Conservation (phyloP, 805 yeast genomes). For the Pichia insulana region DNA sequence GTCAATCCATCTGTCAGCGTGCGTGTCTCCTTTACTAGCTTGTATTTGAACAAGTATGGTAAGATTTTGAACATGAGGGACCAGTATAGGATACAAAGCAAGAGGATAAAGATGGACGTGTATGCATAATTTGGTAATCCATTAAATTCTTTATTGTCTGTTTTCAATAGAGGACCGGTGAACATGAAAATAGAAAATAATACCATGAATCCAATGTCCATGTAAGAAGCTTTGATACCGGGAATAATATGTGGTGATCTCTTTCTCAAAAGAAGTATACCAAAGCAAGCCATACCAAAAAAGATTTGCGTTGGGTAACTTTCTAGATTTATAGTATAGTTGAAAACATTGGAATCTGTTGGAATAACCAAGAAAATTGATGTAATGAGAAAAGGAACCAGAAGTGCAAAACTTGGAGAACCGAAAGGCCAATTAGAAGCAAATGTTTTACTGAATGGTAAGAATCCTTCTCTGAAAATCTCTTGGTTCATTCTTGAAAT, state of each 20-base stretch:
- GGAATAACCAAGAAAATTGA: slow-evolving; percentile 35
- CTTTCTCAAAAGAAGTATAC: slow-evolving; percentile 46
- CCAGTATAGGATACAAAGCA: slow-evolving; percentile 48
- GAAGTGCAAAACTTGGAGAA: slow-evolving; percentile 41
- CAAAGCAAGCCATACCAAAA: slow-evolving; percentile 44
- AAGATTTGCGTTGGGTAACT: slow-evolving; percentile 45
- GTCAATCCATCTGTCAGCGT: slow-evolving; percentile 5
- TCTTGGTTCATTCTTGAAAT: slow-evolving; percentile 49
- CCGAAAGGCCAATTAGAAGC: slow-evolving; percentile 48
- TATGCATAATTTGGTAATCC: slow-evolving; percentile 44
- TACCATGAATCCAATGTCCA: slow-evolving; percentile 41
- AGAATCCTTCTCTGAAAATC: slow-evolving; percentile 45
- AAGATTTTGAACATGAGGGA: slow-evolving; percentile 36
- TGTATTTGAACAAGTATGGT: slow-evolving; percentile 34
- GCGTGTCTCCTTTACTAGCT: background rate
- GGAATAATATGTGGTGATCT: slow-evolving; percentile 41
- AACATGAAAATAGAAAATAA: slow-evolving; percentile 39
- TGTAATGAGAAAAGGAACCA: slow-evolving; percentile 35
- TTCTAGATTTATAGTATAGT: slow-evolving; percentile 43
- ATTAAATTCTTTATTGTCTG: slow-evolving; percentile 20
- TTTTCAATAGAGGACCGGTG: slow-evolving; percentile 38
- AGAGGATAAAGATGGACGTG: slow-evolving; percentile 34
- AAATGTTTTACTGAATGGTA: slow-evolving; percentile 42
- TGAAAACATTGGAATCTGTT: slow-evolving; percentile 40
- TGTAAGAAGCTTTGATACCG: slow-evolving; percentile 40